Conservation (phyloP, 768 basidiomycete genomes). For the Podaxis pistillaris region DNA sequence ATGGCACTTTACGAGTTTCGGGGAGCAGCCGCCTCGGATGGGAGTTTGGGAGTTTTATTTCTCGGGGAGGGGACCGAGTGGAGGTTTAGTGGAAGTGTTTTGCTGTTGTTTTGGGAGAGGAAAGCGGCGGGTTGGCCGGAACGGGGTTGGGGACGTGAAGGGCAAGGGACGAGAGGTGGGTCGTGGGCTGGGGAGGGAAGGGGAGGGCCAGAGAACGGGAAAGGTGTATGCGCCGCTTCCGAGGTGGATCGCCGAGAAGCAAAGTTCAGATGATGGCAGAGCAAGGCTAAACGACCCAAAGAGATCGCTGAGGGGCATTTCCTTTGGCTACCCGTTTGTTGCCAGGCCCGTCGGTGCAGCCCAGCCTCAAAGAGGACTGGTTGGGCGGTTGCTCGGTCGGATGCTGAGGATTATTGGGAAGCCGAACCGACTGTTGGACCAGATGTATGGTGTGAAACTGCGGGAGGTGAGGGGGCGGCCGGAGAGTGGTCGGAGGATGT, state of each 20-base stretch:
- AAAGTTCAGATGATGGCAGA: constrained; percentile 41
- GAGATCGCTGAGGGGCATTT: constrained; percentile 43
- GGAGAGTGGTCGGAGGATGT: constrained; percentile 45
- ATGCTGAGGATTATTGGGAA: constrained; percentile 34
- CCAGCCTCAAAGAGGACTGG: neutral
- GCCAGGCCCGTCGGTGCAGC: constrained; percentile 37
- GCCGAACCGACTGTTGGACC: constrained; percentile 45
- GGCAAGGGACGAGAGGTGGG: constrained; percentile 16
- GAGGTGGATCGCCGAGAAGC: constrained; percentile 43
- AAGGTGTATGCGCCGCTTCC: constrained; percentile 33
- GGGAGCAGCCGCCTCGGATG: constrained; percentile 43
- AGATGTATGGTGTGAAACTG: constrained; percentile 43
- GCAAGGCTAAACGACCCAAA: constrained; percentile 43
- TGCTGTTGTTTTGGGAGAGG: constrained; percentile 27
- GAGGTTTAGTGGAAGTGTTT: constrained; percentile 34
- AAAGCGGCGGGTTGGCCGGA: constrained; percentile 12
- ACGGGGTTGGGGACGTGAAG: neutral
- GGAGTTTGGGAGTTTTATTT: constrained; percentile 49
- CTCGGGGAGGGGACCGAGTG: constrained; percentile 18
- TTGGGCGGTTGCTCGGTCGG: constrained; percentile 13
- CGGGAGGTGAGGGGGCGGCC: constrained; percentile 41
- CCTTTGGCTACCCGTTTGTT: constrained; percentile 61
- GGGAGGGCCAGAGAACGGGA: neutral
- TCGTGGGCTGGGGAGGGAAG: neutral
- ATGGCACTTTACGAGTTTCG: constrained; percentile 58